Evolutionary conservation across 768 basidiomycete species (phyloP), one percentile per base, ranked within the genome.

Genomic region (Coprinopsis sp.): DNA sequence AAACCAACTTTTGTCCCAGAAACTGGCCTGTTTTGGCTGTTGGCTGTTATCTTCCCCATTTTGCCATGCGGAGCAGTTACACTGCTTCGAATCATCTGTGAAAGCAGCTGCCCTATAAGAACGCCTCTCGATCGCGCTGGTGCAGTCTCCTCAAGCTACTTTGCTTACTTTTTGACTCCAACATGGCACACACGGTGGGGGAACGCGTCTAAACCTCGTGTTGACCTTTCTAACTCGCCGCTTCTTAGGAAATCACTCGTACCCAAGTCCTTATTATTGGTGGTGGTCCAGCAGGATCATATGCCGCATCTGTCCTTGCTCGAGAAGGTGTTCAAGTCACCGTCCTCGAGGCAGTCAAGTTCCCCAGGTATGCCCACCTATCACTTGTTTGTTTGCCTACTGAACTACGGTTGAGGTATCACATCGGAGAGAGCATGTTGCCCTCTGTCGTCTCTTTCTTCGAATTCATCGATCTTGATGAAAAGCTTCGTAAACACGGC

Each of bases 261-360:
- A 59, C 53, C n/a, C 48, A 55, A 3, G 63, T 71, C 36, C 57
- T 70, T 6, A 57, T 72, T 38, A 63, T 72, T 13, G 70, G 70
- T 5, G 75, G 71, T n/a, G 76, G 76, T 6, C 76, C 76, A 33
- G 68, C 66, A 7, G 74, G 75, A 1, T 64, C 65, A 14, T 77
- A 73, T 51, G 67, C 73, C n/a, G 74, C 75, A 5, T 58, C 70
- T 4, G 68, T 60, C 13, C 59, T 77, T 16, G 72, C 69, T 7
- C 61, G 72, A 28, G 71, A 73, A 40, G 66, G 68, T 2, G 56
- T 70, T 42, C 52, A 66, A 11, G 65, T 70, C 14, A 63, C 60
- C 27, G 56, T 76, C 16, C 51, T 76, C 4, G 76, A 78, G 49
- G 62, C 66, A 3, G 64, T 57, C 12, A 65, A 71, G 51, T 75